Conservation (phyloP, 2,329 filamentous ascomycete species). For the Helminthosporium solani region DNA sequence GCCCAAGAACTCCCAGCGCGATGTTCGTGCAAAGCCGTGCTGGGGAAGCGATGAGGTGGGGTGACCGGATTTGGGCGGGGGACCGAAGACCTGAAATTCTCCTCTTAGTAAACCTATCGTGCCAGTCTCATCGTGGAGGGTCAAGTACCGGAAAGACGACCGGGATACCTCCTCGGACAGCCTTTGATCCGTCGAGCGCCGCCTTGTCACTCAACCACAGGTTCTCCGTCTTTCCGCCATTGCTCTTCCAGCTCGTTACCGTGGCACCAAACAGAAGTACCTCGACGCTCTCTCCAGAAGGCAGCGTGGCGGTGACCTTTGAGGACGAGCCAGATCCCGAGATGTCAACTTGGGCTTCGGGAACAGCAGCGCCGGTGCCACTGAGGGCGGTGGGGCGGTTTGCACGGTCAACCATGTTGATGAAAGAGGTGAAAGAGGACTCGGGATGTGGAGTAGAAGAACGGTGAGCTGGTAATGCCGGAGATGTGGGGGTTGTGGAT, state of each 20-base stretch:
- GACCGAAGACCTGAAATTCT: constrained; percentile 71
- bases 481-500: neutral
- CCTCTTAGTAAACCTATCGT: too few relatives aligned
- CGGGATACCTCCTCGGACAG: constrained; percentile 88
- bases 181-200: constrained; percentile 80
- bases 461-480: neutral
- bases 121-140: too few relatives aligned
- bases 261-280: constrained; percentile 91
- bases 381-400: constrained; percentile 75
- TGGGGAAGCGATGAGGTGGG: constrained; percentile 80
- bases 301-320: constrained; percentile 75
- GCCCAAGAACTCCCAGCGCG: constrained; percentile 90
- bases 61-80: constrained; percentile 69
- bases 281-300: constrained; percentile 82
- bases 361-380: constrained; percentile 61
- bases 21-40: constrained; percentile 91
- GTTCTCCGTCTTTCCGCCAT: constrained; percentile 70
- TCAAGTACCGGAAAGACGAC: constrained; percentile 82
- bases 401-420: constrained; percentile 75
- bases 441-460: neutral
- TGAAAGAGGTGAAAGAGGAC: neutral
- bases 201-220: constrained; percentile 82
- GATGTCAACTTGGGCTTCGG: constrained; percentile 70
- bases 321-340: constrained; percentile 70
- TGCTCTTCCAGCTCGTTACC: constrained; percentile 88